These are phyloP conservation scores for Phytophthora pini DNA, from an alignment of 352 stramenopile species.

Conservation along the genomic window DNA sequence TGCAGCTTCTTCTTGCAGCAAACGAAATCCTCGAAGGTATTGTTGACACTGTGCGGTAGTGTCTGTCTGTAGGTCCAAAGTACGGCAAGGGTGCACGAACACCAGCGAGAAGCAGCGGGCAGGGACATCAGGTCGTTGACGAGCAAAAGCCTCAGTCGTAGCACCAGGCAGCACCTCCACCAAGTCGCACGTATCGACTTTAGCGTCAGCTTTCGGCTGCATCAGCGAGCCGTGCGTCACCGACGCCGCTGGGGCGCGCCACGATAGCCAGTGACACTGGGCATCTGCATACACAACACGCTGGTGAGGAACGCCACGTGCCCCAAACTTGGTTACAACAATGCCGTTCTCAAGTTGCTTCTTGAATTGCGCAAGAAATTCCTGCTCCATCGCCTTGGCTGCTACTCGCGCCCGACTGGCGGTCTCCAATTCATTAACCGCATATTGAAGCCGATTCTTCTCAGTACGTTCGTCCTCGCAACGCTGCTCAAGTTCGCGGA, in stretches of 20 bases:
- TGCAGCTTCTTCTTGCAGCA: constrained; percentile 57
- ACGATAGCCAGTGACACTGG: constrained; percentile 67
- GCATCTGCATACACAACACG: constrained; percentile 66
- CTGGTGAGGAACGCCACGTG: constrained; percentile 50
- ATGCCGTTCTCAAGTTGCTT: constrained; percentile 56
- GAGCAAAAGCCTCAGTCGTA: constrained; percentile 56
- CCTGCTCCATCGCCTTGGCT: constrained; percentile 43
- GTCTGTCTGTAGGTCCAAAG: constrained; percentile 70
- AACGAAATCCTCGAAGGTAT: constrained; percentile 61
- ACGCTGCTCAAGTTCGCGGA: constrained; percentile 29
- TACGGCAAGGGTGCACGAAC: constrained; percentile 73
- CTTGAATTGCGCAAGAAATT: constrained; percentile 65
- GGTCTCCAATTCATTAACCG: constrained; percentile 45
- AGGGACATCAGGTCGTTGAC: constrained; percentile 40
- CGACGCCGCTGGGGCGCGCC: constrained; percentile 42
- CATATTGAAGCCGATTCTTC: constrained; percentile 38
- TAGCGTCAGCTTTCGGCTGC: constrained; percentile 51
- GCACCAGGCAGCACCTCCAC: constrained; percentile 57
- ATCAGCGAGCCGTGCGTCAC: constrained; percentile 26
- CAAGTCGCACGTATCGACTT: constrained; percentile 58
- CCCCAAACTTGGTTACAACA: constrained; percentile 62
- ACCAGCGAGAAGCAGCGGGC: constrained; percentile 72
- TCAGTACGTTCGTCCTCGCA: constrained; percentile 31
- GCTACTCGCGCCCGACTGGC: constrained; percentile 32
- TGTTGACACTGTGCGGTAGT: constrained; percentile 53